Percentiles rank a stretch among this genome's conserved stretches.
Evolutionary conservation across 441 rosid genomes (phyloP).

Genomic region (Aleurites moluccanus): DNA sequence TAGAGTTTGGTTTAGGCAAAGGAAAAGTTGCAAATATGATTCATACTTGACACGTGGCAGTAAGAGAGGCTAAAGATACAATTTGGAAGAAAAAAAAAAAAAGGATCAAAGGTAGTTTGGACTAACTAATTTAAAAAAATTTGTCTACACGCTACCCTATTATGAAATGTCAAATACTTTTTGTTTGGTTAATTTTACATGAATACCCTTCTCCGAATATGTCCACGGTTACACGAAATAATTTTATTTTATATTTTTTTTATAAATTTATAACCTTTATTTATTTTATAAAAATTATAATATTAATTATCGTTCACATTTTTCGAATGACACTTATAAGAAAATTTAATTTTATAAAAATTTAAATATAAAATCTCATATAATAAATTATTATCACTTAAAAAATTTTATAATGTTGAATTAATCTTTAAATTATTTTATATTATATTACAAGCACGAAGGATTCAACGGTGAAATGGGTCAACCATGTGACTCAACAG

Average conservation of each 20-base stretch:
- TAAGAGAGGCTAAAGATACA: neutral
- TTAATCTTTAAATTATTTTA: too few relatives aligned
- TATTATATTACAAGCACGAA: neutral
- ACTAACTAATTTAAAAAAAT: slow-evolving; percentile 32
- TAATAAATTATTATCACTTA: too few relatives aligned
- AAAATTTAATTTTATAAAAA: too few relatives aligned
- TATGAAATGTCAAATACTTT: slow-evolving; percentile 23
- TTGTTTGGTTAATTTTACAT: neutral
- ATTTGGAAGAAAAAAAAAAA: slow-evolving; percentile 1
- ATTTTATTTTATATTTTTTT: too few relatives aligned
- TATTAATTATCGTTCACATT: too few relatives aligned
- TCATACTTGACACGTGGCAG: neutral
- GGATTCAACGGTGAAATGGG: neutral
- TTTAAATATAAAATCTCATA: too few relatives aligned
- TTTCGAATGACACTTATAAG: too few relatives aligned
- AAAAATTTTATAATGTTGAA: too few relatives aligned
- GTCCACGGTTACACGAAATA: neutral
- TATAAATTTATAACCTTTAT: too few relatives aligned
- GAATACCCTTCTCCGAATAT: neutral
- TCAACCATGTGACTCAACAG: neutral
- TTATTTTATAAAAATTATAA: too few relatives aligned
- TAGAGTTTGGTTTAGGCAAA: slow-evolving; percentile 10
- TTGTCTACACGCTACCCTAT: slow-evolving; percentile 53
- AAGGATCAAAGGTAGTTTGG: slow-evolving; percentile 25
- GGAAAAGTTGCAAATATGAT: neutral